phyloP scores from a whole-genome alignment of 163 green algal species.

The Volvox carteri region DNA sequence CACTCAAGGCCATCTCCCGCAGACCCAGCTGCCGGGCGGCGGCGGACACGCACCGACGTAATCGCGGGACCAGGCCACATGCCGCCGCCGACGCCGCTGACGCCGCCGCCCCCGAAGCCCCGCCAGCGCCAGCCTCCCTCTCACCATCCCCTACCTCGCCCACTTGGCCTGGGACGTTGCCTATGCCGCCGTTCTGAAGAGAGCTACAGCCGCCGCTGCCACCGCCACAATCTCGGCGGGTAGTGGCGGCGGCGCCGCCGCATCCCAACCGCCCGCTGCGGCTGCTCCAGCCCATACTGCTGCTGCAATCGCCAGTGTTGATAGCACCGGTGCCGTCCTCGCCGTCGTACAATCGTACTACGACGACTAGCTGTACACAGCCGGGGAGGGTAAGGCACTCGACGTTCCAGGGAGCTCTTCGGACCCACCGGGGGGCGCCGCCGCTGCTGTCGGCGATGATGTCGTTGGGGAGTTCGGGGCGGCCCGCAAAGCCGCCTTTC shows the following conservation, averaged over 20 bases:
- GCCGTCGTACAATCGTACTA: neutral
- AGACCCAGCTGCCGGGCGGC: neutral
- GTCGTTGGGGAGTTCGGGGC: too few species aligned
- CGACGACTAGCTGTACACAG: neutral
- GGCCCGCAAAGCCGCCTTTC: too few species aligned
- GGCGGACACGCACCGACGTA: neutral
- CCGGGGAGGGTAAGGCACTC: constrained; percentile 23
- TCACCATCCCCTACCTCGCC: neutral
- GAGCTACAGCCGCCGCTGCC: too few species aligned
- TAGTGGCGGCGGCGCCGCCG: too few species aligned
- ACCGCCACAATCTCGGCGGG: too few species aligned
- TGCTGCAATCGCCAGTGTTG: too few species aligned
- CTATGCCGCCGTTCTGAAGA: constrained; percentile 3
- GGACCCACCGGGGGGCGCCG: neutral
- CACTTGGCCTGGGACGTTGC: neutral
- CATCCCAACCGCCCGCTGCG: too few species aligned
- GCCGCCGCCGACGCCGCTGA: neutral
- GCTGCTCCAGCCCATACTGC: too few species aligned
- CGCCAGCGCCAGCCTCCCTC: neutral
- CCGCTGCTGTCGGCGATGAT: too few species aligned
- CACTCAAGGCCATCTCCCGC: neutral
- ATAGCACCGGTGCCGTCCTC: too few species aligned
- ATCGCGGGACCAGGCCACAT: neutral
- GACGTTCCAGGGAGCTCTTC: neutral
- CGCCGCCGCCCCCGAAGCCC: neutral